These are phyloP conservation scores for Dendrobium huoshanense DNA, from an alignment of 106 monocot genomes.

Conservation along the genomic window DNA sequence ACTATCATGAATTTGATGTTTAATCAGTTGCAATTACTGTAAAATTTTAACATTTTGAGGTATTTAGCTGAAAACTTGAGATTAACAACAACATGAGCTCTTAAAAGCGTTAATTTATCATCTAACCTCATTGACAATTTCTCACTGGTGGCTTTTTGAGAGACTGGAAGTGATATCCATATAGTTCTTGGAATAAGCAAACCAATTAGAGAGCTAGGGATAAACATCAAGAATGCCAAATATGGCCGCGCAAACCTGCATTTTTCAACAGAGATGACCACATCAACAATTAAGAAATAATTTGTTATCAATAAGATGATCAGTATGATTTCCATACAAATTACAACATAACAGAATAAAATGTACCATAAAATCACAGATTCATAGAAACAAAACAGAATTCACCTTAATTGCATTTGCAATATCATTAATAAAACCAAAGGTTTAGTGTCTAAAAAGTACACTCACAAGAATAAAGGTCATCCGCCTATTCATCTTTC, in stretches of 20 bases:
- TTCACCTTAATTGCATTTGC: neutral
- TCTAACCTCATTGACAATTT: conserved; percentile 41
- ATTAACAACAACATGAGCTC: neutral
- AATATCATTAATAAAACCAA: neutral
- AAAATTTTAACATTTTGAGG: neutral
- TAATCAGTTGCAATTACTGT: neutral
- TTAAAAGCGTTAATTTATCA: neutral
- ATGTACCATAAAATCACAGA: neutral
- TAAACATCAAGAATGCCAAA: conserved; percentile 91
- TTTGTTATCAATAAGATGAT: neutral
- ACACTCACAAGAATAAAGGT: neutral
- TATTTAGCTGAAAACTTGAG: conserved; percentile 3
- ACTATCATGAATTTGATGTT: neutral
- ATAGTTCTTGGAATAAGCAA: conserved; percentile 67
- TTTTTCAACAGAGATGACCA: neutral
- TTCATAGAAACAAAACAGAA: neutral
- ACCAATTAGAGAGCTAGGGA: conserved; percentile 77
- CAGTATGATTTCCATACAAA: neutral
- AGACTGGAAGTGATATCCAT: conserved; percentile 49
- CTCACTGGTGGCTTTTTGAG: conserved; percentile 20
- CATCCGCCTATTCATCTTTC: neutral
- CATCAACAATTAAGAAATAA: neutral
- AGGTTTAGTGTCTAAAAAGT: neutral
- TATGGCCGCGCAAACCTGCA: conserved; percentile 97
- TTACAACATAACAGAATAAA: conserved; percentile 2